Conservation (phyloP, 352 stramenopile species). For the Blastocystis hominis region DNA sequence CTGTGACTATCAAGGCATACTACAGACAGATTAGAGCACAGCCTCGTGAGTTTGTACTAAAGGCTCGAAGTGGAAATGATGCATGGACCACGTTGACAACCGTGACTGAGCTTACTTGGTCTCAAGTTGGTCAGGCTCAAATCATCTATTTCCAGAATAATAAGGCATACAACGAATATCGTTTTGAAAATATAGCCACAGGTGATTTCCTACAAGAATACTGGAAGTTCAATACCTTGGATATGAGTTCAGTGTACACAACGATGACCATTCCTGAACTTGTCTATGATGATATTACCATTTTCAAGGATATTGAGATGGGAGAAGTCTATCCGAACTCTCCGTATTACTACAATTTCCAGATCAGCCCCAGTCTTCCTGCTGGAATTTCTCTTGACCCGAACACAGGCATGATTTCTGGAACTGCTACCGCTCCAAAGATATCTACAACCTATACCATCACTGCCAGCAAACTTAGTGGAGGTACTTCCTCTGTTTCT, state of each 20-base stretch:
- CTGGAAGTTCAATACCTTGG: not conserved
- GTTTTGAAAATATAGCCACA: not conserved
- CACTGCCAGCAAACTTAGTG: not conserved
- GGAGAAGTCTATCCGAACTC: not conserved
- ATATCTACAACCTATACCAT: not conserved
- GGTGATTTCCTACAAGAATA: not conserved
- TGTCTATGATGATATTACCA: not conserved
- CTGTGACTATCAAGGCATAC: not conserved
- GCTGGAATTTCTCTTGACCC: not conserved
- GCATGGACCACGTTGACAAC: not conserved
- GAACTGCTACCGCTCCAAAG: not conserved
- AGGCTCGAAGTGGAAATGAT: not conserved
- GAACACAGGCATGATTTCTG: not conserved
- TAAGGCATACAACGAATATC: not conserved
- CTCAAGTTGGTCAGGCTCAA: not conserved
- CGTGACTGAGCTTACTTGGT: not conserved
- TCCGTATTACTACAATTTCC: not conserved
- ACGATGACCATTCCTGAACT: not conserved
- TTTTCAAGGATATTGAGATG: constrained; percentile 25
- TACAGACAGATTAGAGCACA: not conserved
- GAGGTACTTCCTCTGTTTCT: not conserved
- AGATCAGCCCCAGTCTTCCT: not conserved
- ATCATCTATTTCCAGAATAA: not conserved
- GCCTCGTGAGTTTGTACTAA: not conserved
- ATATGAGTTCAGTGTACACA: not conserved